Conservation (phyloP, 768 basidiomycete species). For the Tulasnella sp. region DNA sequence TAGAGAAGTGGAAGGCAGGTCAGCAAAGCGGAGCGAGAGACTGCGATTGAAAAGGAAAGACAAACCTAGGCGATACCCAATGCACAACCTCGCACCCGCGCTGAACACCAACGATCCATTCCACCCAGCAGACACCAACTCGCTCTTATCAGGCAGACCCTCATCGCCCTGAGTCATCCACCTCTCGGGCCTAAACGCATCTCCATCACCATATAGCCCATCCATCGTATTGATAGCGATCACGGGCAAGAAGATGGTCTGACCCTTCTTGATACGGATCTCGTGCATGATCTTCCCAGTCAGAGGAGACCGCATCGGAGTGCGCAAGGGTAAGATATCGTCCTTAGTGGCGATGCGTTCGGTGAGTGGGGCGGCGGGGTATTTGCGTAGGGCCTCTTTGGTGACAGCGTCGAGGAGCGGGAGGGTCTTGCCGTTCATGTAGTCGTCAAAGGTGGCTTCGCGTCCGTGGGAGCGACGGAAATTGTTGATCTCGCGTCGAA, state of each 20-base stretch:
- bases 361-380: conserved; percentile 13
- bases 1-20: background rate
- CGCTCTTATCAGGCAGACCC: conserved; percentile 4
- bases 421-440: conserved; percentile 11
- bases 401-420: conserved; percentile 15
- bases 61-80: conserved; percentile 16
- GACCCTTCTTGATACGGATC: conserved; percentile 14
- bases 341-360: conserved; percentile 17
- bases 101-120: conserved; percentile 7
- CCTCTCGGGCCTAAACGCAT: conserved; percentile 12
- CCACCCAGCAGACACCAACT: conserved; percentile 9
- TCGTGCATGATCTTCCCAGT: conserved; percentile 1
- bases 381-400: conserved; percentile 17
- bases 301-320: background rate
- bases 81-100: conserved; percentile 14
- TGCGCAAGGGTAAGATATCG: conserved; percentile 14
- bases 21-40: background rate
- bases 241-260: conserved; percentile 14
- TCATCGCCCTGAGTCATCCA: conserved; percentile 12
- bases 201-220: conserved; percentile 10
- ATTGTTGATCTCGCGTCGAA: conserved; percentile 12
- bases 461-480: background rate
- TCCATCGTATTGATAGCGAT: conserved; percentile 13
- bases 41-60: background rate
- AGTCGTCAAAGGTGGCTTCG: conserved; percentile 15